A percentile compares a stretch with the other conserved stretches of the same genome.
Conservation (phyloP, 345 rosid species). For the Noccaea bulbosa region DNA sequence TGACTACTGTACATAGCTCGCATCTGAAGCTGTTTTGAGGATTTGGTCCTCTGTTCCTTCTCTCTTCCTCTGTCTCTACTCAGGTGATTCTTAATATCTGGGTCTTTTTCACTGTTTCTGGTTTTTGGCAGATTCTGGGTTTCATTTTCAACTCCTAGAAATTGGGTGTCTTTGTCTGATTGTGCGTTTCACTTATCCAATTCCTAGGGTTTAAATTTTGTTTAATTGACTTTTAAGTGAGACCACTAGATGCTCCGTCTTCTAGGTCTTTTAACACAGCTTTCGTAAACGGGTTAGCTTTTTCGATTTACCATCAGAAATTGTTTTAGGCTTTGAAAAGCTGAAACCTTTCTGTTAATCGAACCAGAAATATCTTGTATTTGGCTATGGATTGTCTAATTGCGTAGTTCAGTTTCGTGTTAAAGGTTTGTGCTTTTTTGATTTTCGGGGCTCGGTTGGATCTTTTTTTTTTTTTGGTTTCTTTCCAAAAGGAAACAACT, state of each 20-base stretch:
- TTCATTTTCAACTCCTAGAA: background rate
- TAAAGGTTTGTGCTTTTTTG: constrained; percentile 28
- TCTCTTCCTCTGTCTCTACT: constrained; percentile 30
- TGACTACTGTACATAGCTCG: background rate
- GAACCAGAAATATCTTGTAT: background rate
- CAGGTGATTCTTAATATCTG: constrained; percentile 22
- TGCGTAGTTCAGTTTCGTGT: constrained; percentile 10
- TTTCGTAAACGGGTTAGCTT: background rate
- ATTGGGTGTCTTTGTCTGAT: background rate
- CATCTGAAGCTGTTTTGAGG: constrained; percentile 25
- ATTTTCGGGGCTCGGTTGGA: background rate
- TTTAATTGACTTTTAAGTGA: constrained; percentile 24
- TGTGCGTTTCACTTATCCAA: constrained; percentile 32
- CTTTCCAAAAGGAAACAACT: constrained; percentile 28
- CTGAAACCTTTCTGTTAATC: constrained; percentile 4
- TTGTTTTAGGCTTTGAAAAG: constrained; percentile 9
- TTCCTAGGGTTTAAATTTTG: background rate
- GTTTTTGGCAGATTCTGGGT: constrained; percentile 15
- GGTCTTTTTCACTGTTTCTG: constrained; percentile 23
- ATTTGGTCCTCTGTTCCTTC: constrained; percentile 22
- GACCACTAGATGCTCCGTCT: constrained; percentile 13
- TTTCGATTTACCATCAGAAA: background rate
- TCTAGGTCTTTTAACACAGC: constrained; percentile 15
- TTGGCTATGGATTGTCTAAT: constrained; percentile 17
- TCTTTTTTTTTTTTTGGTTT: constrained; percentile 14